Evolutionary conservation across 2,329 filamentous ascomycete genomes (phyloP).

Genomic region (Akanthomyces uredinophilus): DNA sequence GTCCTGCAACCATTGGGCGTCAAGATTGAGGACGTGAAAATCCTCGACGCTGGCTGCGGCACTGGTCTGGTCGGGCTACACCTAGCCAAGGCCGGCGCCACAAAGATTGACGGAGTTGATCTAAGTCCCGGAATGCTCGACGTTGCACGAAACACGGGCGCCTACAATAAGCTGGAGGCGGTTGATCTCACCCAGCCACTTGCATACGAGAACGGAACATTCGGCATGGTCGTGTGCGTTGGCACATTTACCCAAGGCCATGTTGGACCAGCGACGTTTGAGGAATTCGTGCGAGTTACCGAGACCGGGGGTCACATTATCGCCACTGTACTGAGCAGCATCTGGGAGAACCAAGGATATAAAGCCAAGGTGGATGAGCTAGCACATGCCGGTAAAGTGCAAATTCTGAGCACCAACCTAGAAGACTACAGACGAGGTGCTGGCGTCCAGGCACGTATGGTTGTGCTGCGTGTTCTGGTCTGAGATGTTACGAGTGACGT

Average conservation of each 20-base stretch:
- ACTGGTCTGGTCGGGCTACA: slow-evolving; percentile 48
- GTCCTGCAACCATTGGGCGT: no score
- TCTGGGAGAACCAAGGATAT: no score
- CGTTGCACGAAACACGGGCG: slow-evolving; percentile 42
- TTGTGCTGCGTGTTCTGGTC: no score
- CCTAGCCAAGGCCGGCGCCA: slow-evolving; percentile 38
- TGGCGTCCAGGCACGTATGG: no score
- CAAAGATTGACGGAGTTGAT: slow-evolving; percentile 48
- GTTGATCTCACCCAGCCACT: slow-evolving; percentile 23
- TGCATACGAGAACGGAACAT: slow-evolving; percentile 29
- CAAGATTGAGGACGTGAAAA: not conserved
- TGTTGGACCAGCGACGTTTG: slow-evolving; percentile 44
- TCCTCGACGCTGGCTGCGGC: slow-evolving; percentile 53
- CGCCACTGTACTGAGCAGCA: no score
- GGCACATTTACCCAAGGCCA: slow-evolving; percentile 53
- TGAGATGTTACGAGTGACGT: no score
- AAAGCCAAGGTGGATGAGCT: no score
- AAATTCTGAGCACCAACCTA: no score
- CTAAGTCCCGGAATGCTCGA: slow-evolving; percentile 49
- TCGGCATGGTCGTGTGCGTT: slow-evolving; percentile 48
- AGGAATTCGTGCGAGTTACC: slow-evolving; percentile 37
- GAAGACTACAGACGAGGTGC: no score
- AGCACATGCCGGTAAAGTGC: no score
- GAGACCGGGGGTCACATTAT: no score
- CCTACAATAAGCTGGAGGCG: slow-evolving; percentile 30